Evolutionary conservation across 2,329 filamentous ascomycete genomes (phyloP).

Genomic region (Teratosphaeria gauchensis): DNA sequence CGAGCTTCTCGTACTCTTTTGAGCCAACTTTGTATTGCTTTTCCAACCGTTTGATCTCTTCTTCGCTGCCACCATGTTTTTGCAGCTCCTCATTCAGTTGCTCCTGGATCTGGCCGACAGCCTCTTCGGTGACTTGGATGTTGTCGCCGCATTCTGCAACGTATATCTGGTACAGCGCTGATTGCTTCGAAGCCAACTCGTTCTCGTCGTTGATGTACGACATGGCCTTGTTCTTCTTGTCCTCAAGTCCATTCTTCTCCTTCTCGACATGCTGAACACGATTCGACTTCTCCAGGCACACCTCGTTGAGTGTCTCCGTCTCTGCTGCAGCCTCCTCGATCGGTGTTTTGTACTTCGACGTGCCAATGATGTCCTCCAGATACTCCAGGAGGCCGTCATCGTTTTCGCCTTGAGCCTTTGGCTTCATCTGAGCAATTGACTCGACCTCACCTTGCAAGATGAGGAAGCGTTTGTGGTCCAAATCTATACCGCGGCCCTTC

Average conservation of each 20-base stretch:
- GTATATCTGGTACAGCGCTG: conserved; percentile 85
- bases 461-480: conserved; percentile 96
- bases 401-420: conserved; percentile 88
- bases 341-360: conserved; percentile 93
- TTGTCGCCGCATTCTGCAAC: conserved; percentile 84
- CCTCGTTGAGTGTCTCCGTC: conserved; percentile 85
- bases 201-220: conserved; percentile 88
- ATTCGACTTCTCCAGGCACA: conserved; percentile 88
- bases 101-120: conserved; percentile 80
- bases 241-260: conserved; percentile 83
- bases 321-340: conserved; percentile 90
- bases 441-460: conserved; percentile 97
- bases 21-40: conserved; percentile 72
- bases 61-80: conserved; percentile 82
- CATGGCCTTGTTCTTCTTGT: conserved; percentile 92
- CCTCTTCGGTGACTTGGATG: conserved; percentile 76
- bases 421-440: conserved; percentile 98
- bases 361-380: conserved; percentile 96
- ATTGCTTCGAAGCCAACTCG: conserved; percentile 80
- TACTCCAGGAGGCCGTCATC: conserved; percentile 95
- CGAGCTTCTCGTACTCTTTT: conserved; percentile 72
- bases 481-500: conserved; percentile 78
- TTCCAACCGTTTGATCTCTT: conserved; percentile 80
- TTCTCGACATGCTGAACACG: conserved; percentile 97
- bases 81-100: conserved; percentile 79